A percentile compares a stretch with the other conserved stretches of the same genome.
phyloP scores from a whole-genome alignment of 805 yeast species.

The Vanderwaltozyma verrucispora region DNA sequence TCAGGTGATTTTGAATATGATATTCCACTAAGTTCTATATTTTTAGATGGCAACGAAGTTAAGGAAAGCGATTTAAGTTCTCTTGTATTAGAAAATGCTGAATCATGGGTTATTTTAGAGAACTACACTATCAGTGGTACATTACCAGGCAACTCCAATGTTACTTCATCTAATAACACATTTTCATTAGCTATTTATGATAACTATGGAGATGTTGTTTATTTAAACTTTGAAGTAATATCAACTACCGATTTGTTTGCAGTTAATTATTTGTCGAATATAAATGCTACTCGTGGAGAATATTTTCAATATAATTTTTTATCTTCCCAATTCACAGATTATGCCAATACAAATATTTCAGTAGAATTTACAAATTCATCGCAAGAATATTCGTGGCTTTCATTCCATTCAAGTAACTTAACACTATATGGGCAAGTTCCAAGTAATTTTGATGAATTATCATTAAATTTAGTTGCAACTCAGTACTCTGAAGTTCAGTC shows the following conservation, averaged over 20 bases:
- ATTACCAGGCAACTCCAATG: constrained; percentile 38
- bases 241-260: constrained; percentile 47
- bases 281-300: constrained; percentile 58
- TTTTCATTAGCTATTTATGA: constrained; percentile 53
- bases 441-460: constrained; percentile 31
- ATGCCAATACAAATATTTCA: constrained; percentile 37
- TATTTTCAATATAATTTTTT: constrained; percentile 49
- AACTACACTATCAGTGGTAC: constrained; percentile 42
- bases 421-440: constrained; percentile 67
- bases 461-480: constrained; percentile 34
- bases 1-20: constrained; percentile 42
- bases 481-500: constrained; percentile 30
- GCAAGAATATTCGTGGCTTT: constrained; percentile 49
- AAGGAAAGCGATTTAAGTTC: constrained; percentile 42
- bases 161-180: constrained; percentile 10
- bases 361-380: constrained; percentile 31
- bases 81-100: constrained; percentile 41
- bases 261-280: constrained; percentile 38
- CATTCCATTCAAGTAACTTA: constrained; percentile 45
- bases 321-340: constrained; percentile 47
- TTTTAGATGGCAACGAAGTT: constrained; percentile 50
- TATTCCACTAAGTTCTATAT: constrained; percentile 56
- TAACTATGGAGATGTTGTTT: constrained; percentile 48
- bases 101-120: constrained; percentile 46
- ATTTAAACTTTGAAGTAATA: constrained; percentile 46